A percentile compares a stretch with the other conserved stretches of the same genome.
phyloP scores from a whole-genome alignment of 371 early-diverging fungal genomes.

The Phascolomyces articulosus region DNA sequence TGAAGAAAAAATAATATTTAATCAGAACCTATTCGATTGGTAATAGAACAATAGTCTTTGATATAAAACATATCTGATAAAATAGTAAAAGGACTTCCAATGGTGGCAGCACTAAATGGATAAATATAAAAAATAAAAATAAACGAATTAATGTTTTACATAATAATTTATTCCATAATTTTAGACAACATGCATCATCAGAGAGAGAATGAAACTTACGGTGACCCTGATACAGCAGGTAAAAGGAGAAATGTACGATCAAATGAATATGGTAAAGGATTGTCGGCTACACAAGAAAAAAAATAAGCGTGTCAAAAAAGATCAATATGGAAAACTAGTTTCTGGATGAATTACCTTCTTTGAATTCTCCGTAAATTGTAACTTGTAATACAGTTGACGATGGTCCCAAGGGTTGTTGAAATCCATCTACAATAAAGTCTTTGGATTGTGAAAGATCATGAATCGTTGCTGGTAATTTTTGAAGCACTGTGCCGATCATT shows the following conservation, averaged over 20 bases:
- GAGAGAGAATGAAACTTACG: constrained; percentile 32
- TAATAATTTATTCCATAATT: too few relatives aligned
- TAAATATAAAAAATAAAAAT: background rate
- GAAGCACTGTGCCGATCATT: constrained; percentile 37
- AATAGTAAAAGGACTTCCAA: constrained; percentile 57
- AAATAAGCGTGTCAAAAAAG: background rate
- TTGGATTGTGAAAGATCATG: constrained; percentile 43
- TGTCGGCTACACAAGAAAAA: constrained; percentile 19
- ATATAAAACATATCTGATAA: constrained; percentile 58
- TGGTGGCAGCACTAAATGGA: constrained; percentile 39
- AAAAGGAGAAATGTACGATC: constrained; percentile 60
- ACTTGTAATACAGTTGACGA: constrained; percentile 35
- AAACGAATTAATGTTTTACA: too few relatives aligned
- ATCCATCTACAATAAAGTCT: constrained; percentile 57
- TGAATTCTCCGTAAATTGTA: constrained; percentile 53
- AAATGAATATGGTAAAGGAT: constrained; percentile 41
- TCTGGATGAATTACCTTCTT: constrained; percentile 36
- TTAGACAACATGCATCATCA: background rate
- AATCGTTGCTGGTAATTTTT: constrained; percentile 47
- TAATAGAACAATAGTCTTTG: constrained; percentile 38
- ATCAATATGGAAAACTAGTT: background rate
- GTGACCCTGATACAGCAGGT: constrained; percentile 52
- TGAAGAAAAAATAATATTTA: background rate
- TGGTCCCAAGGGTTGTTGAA: constrained; percentile 45
- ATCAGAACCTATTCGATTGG: constrained; percentile 8